Base-by-base conservation (phyloP, 768 basidiomycete species). In the Sarcodon aspratus region DNA sequence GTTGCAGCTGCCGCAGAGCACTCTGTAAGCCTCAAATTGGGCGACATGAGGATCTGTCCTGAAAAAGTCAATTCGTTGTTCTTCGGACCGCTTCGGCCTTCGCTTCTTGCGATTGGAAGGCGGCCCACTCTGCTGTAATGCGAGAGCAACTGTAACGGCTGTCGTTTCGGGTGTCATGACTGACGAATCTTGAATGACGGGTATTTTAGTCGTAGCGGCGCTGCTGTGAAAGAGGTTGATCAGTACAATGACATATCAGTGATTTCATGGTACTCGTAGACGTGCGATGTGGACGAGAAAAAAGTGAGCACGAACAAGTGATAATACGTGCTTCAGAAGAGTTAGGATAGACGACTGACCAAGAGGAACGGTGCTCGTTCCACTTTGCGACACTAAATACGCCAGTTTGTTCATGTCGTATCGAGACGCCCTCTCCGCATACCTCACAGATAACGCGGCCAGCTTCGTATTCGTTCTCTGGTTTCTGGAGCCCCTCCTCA, bases 11-110 rank as follows among this genome's bases (percentile, higher is more conserved):
- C 79, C 82, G 62, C 86, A 88, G 9, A 87, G 71, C 33, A 88
- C 84, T 9, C 85, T 74, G 59, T 87, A 87, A 0, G 86, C 77
- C 63, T 88, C 85, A 59, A 85, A 85, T 54, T 82, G 72, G n/a
- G 79, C 82, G 37, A 88, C 84, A 55, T 86, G 85, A 12, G 82
- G 82, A 59, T 88, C 85, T 0, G 73, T 69, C 27, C 78, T 74
- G 50, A 75, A 57, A 48, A 85, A 85, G 42, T 79, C 75, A 54
- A 85, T 85, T 15, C 83, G 79, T 51, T 85, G 83, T 36, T 84
- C 82, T 52, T 88, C 85, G 0, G 83, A 80, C 35, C 85, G 75
- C 57, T 87, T 87, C 0, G 84, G 81, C 33, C 85, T 73, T 4
- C 84, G 76, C 15, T 82, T 78, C 58, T 85, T 85, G 11, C 57